Conservation (phyloP, 2,329 filamentous ascomycete species). For the Amesomyces nigricolor region DNA sequence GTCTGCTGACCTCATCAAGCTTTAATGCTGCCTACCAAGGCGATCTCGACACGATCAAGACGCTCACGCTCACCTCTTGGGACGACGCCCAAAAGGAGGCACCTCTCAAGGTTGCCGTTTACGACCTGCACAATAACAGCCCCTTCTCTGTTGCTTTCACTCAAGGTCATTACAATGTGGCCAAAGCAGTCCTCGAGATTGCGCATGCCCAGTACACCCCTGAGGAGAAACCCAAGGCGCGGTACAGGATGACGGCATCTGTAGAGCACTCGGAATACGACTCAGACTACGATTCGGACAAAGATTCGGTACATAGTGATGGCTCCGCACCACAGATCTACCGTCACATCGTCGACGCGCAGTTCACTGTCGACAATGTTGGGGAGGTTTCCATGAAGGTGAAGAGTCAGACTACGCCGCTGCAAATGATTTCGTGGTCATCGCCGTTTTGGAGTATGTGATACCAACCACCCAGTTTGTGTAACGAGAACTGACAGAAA, state of each 20-base stretch:
- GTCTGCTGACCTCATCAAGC: constrained; percentile 34
- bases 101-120: constrained; percentile 59
- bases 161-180: constrained; percentile 58
- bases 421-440: constrained; percentile 42
- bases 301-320: constrained; percentile 27
- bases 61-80: constrained; percentile 57
- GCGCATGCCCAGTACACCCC: constrained; percentile 61
- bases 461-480: neutral
- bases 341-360: constrained; percentile 55
- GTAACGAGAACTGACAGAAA: neutral
- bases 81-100: constrained; percentile 46
- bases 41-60: constrained; percentile 61
- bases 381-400: constrained; percentile 64
- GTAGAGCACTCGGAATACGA: constrained; percentile 22
- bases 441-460: neutral
- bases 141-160: constrained; percentile 66
- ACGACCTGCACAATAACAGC: constrained; percentile 45
- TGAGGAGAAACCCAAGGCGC: constrained; percentile 45
- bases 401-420: constrained; percentile 55
- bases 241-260: constrained; percentile 41
- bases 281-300: constrained; percentile 29
- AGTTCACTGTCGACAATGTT: constrained; percentile 71
- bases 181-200: constrained; percentile 64
- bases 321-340: constrained; percentile 41
- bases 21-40: constrained; percentile 70